Evolutionary conservation across 2,329 filamentous ascomycete genomes (phyloP).

Genomic region (Alternaria conjuncta): DNA sequence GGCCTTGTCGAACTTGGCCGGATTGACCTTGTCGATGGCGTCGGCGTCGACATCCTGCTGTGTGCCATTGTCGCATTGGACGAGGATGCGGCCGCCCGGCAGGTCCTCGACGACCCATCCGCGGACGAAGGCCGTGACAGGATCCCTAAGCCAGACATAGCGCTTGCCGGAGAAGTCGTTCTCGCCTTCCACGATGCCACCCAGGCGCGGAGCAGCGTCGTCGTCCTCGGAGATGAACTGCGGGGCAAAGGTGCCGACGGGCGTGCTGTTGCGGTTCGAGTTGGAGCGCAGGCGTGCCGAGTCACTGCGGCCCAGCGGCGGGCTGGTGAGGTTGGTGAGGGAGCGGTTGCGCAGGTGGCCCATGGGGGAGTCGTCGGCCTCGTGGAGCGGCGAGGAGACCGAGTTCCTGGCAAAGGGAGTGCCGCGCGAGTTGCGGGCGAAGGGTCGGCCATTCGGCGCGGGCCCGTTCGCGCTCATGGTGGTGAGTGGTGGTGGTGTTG

Average conservation of each 20-base stretch:
- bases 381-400: slow-evolving; percentile 66
- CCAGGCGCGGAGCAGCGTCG: slow-evolving; percentile 63
- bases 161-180: slow-evolving; percentile 99
- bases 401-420: slow-evolving; percentile 78
- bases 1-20: slow-evolving; percentile 98
- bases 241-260: slow-evolving; percentile 88
- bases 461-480: slow-evolving; percentile 63
- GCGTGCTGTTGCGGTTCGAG: slow-evolving; percentile 69
- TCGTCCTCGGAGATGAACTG: slow-evolving; percentile 90
- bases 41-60: slow-evolving; percentile 87
- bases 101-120: slow-evolving; percentile 90
- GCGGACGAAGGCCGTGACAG: slow-evolving; percentile 85
- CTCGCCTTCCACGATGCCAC: slow-evolving; percentile 83
- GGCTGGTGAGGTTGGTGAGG: slow-evolving; percentile 55
- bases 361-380: slow-evolving; percentile 45
- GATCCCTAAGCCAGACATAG: slow-evolving; percentile 96
- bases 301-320: slow-evolving; percentile 42
- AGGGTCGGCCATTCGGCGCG: slow-evolving; percentile 69
- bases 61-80: slow-evolving; percentile 95
- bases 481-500: slow-evolving; percentile 20
- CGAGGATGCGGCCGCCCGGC: slow-evolving; percentile 71
- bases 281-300: slow-evolving; percentile 58
- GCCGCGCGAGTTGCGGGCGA: slow-evolving; percentile 66
- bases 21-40: slow-evolving; percentile 97
- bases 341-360: slow-evolving; percentile 75